Conservation (phyloP, 768 basidiomycete genomes). For the Suillus bovinus region DNA sequence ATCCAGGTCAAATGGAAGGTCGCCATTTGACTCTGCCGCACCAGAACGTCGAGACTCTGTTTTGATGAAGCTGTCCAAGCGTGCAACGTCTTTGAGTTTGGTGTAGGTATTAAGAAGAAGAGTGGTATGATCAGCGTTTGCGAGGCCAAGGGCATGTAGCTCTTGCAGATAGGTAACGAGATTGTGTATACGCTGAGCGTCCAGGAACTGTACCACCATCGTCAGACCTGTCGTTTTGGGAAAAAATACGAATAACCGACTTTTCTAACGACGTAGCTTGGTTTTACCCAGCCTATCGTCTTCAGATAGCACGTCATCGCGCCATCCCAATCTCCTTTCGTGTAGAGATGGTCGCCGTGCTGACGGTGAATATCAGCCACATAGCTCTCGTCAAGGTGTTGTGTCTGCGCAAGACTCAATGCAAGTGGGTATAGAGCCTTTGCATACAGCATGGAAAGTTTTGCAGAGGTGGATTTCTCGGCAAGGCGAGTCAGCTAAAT, state of each 20-base stretch:
- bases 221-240: background rate
- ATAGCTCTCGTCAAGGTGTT: slow-evolving; percentile 67
- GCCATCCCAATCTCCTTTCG: slow-evolving; percentile 89
- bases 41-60: slow-evolving; percentile 63
- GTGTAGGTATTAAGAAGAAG: slow-evolving; percentile 97
- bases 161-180: slow-evolving; percentile 96
- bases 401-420: slow-evolving; percentile 78
- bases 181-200: slow-evolving; percentile 93
- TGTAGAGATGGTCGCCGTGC: slow-evolving; percentile 90
- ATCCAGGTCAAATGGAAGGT: slow-evolving; percentile 94
- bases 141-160: slow-evolving; percentile 83
- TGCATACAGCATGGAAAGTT: slow-evolving; percentile 83
- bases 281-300: slow-evolving; percentile 86
- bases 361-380: slow-evolving; percentile 88
- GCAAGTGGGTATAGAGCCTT: slow-evolving; percentile 81
- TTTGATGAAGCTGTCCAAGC: slow-evolving; percentile 91
- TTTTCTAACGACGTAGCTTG: slow-evolving; percentile 97
- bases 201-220: slow-evolving; percentile 70
- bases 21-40: slow-evolving; percentile 41
- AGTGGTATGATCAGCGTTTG: slow-evolving; percentile 96
- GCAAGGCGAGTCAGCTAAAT: slow-evolving; percentile 61
- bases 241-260: slow-evolving; percentile 39
- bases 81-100: slow-evolving; percentile 87
- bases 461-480: slow-evolving; percentile 82
- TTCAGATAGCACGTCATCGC: slow-evolving; percentile 91